Conservation (phyloP, 2,329 filamentous ascomycete genomes). For the Calonectria pseudoreteaudii region DNA sequence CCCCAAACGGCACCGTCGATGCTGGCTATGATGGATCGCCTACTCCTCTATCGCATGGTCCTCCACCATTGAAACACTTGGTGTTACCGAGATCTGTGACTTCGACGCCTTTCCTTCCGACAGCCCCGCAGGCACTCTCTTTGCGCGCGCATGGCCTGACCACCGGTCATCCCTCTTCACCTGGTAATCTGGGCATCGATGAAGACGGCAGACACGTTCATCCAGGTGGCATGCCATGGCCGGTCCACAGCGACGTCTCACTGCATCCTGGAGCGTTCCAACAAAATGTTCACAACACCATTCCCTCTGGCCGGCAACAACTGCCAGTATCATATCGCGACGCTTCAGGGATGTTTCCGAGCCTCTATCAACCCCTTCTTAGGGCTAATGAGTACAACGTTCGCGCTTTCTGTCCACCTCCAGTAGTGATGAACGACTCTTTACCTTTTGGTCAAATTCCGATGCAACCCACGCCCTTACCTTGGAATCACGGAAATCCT, state of each 20-base stretch:
- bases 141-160: constrained; percentile 26
- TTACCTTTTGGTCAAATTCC: constrained; percentile 46
- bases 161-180: constrained; percentile 26
- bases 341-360: constrained; percentile 31
- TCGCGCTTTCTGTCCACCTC: constrained; percentile 52
- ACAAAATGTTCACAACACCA: constrained; percentile 25
- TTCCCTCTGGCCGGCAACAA: constrained; percentile 24
- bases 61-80: constrained; percentile 86
- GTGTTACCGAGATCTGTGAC: constrained; percentile 70
- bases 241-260: constrained; percentile 25
- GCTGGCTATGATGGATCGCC: constrained; percentile 91
- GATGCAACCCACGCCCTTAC: constrained; percentile 37
- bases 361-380: constrained; percentile 47
- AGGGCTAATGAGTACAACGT: constrained; percentile 53
- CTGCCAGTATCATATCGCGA: constrained; percentile 31
- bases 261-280: constrained; percentile 29
- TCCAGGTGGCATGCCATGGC: constrained; percentile 29
- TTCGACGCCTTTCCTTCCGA: constrained; percentile 30
- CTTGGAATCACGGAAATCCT: constrained; percentile 34
- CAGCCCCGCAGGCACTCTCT: constrained; percentile 26
- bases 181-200: constrained; percentile 24
- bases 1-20: constrained; percentile 91
- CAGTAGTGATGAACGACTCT: constrained; percentile 45
- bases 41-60: constrained; percentile 77
- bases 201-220: constrained; percentile 29